A percentile compares a stretch with the other conserved stretches of the same genome.
These are phyloP conservation scores for Cercospora brassicicola DNA, from an alignment of 2,329 filamentous ascomycete species.

Conservation along the genomic window DNA sequence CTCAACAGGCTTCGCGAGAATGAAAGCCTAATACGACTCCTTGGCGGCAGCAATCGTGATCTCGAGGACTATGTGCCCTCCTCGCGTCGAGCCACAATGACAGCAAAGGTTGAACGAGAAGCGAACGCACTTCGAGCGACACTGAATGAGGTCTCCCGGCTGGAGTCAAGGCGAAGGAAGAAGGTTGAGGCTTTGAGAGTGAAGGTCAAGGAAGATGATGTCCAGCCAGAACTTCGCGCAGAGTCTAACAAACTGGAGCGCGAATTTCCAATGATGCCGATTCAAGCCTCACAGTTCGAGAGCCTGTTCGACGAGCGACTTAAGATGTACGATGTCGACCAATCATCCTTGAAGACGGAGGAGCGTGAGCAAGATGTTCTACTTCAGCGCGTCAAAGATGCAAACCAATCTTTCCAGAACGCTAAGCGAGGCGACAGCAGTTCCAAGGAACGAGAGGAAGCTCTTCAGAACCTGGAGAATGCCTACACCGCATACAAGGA, in stretches of 20 bases:
- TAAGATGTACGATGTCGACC: slow-evolving; percentile 76
- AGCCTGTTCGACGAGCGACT: slow-evolving; percentile 82
- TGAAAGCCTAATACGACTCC: slow-evolving; percentile 70
- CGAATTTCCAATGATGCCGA: slow-evolving; percentile 77
- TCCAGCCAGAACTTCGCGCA: slow-evolving; percentile 74
- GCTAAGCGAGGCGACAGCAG: slow-evolving; percentile 68
- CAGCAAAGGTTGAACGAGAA: slow-evolving; percentile 75
- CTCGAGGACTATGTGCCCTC: slow-evolving; percentile 88
- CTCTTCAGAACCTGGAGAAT: slow-evolving; percentile 82
- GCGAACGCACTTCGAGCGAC: slow-evolving; percentile 73
- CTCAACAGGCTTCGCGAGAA: slow-evolving; percentile 76
- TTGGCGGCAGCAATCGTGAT: slow-evolving; percentile 76
- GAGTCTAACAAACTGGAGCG: slow-evolving; percentile 85
- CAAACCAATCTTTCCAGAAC: slow-evolving; percentile 74
- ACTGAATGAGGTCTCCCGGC: slow-evolving; percentile 79
- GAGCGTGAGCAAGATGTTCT: slow-evolving; percentile 79
- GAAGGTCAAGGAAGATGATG: slow-evolving; percentile 82
- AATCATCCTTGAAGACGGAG: slow-evolving; percentile 66
- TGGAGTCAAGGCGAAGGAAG: slow-evolving; percentile 77
- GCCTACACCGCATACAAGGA: slow-evolving; percentile 97
- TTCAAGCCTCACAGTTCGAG: slow-evolving; percentile 89
- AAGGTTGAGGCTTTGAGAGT: slow-evolving; percentile 77
- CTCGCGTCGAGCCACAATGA: slow-evolving; percentile 74
- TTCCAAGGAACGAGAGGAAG: slow-evolving; percentile 75
- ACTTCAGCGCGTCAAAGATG: slow-evolving; percentile 66